A percentile compares a stretch with the other conserved stretches of the same genome.
These are phyloP conservation scores for Lichtheimia hyalospora DNA, from an alignment of 371 early-diverging fungal species.

Conservation along the genomic window DNA sequence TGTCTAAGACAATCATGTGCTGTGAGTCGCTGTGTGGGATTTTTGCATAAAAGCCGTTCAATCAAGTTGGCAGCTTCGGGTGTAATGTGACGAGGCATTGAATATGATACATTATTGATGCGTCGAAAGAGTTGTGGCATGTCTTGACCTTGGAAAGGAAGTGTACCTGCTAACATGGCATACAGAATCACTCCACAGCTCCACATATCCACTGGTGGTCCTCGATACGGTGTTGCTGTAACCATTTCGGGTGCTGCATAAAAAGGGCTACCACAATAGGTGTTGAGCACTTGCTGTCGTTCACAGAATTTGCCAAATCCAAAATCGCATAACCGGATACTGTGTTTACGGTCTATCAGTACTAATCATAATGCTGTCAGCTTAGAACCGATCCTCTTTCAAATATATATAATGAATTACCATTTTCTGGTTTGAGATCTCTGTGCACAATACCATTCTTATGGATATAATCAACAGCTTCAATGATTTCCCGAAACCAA, in stretches of 20 bases:
- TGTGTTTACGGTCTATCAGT: slow-evolving; percentile 69
- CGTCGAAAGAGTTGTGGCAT: slow-evolving; percentile 71
- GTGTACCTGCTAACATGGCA: slow-evolving; percentile 71
- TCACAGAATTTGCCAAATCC: slow-evolving; percentile 93
- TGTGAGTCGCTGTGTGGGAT: slow-evolving; percentile 67
- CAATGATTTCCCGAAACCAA: slow-evolving; percentile 95
- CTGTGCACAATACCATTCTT: slow-evolving; percentile 81
- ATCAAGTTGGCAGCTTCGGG: slow-evolving; percentile 53
- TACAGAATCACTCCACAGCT: slow-evolving; percentile 78
- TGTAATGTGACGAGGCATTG: slow-evolving; percentile 48
- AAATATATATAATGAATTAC: slow-evolving; percentile 13
- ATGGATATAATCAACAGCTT: slow-evolving; percentile 95
- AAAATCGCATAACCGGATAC: slow-evolving; percentile 90
- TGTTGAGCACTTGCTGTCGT: slow-evolving; percentile 77
- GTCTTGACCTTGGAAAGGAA: slow-evolving; percentile 83
- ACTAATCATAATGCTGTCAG: slow-evolving; percentile 30
- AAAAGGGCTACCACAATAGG: slow-evolving; percentile 94
- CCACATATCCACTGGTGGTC: slow-evolving; percentile 82
- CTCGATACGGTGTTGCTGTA: slow-evolving; percentile 69
- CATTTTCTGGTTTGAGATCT: slow-evolving; percentile 90
- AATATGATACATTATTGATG: slow-evolving; percentile 62
- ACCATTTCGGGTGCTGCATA: slow-evolving; percentile 91
- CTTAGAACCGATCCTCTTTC: no score
- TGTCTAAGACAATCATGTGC: slow-evolving; percentile 75
- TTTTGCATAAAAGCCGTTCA: slow-evolving; percentile 49